Percentiles rank a stretch among this genome's conserved stretches.
Conservation (phyloP, 140 eudicot genomes). For the Bidens hawaiensis region DNA sequence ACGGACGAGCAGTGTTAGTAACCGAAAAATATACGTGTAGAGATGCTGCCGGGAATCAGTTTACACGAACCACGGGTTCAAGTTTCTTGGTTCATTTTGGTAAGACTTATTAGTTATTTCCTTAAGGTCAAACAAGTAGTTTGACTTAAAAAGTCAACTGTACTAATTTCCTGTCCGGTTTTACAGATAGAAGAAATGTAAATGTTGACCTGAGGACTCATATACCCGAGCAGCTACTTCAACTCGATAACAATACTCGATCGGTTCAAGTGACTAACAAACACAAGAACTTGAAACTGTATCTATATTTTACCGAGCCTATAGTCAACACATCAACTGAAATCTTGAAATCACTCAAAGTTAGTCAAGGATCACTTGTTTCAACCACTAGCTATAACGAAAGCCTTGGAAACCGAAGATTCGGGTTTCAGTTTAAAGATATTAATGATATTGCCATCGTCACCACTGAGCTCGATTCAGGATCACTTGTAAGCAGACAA, state of each 20-base stretch:
- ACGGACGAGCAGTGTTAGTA: constrained; percentile 70
- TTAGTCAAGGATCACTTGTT: constrained; percentile 67
- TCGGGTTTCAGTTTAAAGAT: constrained; percentile 73
- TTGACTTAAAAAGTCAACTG: constrained; percentile 24
- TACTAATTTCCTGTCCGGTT: constrained; percentile 3
- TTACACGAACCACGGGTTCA: constrained; percentile 53
- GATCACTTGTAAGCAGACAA: constrained; percentile 50
- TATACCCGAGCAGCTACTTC: constrained; percentile 68
- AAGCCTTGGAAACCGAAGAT: constrained; percentile 64
- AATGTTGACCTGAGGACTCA: constrained; percentile 67
- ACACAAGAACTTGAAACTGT: constrained; percentile 53
- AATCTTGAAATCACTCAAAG: constrained; percentile 51
- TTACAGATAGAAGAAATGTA: constrained; percentile 75
- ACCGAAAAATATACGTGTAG: constrained; percentile 70
- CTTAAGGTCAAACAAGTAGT: constrained; percentile 10
- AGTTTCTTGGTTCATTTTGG: constrained; percentile 64
- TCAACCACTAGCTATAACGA: constrained; percentile 41
- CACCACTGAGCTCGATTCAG: constrained; percentile 51
- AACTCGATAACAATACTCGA: constrained; percentile 63
- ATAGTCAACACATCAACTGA: constrained; percentile 72
- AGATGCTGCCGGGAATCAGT: constrained; percentile 79
- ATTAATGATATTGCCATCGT: constrained; percentile 45
- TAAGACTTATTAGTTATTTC: constrained; percentile 36
- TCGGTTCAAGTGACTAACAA: constrained; percentile 77
- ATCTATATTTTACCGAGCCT: constrained; percentile 73